These are phyloP conservation scores for Urochloa ruziziensis DNA, from an alignment of 176 grass and related monocot species.

Conservation along the genomic window DNA sequence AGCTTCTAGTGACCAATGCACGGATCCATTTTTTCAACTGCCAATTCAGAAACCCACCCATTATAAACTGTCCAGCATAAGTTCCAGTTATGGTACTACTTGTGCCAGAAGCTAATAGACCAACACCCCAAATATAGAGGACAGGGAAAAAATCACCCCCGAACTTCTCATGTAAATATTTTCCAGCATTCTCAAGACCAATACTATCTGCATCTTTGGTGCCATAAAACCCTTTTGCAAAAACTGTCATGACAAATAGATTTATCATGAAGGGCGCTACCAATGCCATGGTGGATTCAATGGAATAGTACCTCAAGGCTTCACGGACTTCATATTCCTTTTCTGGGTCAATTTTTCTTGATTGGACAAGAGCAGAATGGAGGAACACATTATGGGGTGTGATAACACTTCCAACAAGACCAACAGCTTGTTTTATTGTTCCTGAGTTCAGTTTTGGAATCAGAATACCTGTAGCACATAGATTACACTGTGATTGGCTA, in stretches of 20 bases:
- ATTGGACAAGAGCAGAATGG: conserved; percentile 90
- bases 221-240: conserved; percentile 85
- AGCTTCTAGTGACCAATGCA: conserved; percentile 85
- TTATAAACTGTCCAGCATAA: conserved; percentile 95
- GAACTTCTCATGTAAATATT: conserved; percentile 79
- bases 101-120: conserved; percentile 77
- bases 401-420: conserved; percentile 86
- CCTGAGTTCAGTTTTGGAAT: conserved; percentile 77
- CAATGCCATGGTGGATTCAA: conserved; percentile 80
- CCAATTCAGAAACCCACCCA: conserved; percentile 85
- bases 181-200: conserved; percentile 87
- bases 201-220: conserved; percentile 54
- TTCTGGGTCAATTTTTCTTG: conserved; percentile 68
- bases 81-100: conserved; percentile 98
- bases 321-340: conserved; percentile 71
- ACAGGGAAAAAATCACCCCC: conserved; percentile 67
- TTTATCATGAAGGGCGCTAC: conserved; percentile 86
- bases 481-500: not conserved
- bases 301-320: conserved; percentile 90
- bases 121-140: conserved; percentile 93
- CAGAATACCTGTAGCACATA: conserved; percentile 46
- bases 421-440: conserved; percentile 87
- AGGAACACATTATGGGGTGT: conserved; percentile 96
- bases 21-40: conserved; percentile 86
- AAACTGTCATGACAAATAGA: conserved; percentile 81